Evolutionary conservation across 441 rosid genomes (phyloP).

Genomic region (Metrosideros polymorpha): DNA sequence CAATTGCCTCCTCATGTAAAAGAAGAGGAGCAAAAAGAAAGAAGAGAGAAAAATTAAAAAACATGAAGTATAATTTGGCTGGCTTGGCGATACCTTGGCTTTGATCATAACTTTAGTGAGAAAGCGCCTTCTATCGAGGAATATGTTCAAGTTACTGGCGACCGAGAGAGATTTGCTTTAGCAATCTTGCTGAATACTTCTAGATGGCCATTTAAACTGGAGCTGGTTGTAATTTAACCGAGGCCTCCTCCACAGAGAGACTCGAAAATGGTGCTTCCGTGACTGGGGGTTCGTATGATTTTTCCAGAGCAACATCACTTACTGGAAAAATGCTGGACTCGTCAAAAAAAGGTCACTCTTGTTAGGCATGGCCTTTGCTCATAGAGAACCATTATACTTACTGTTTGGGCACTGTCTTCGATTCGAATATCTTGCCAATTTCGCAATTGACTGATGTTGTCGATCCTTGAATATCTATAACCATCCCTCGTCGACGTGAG

Average conservation of each 20-base stretch:
- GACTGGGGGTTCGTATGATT: slow-evolving; percentile 49
- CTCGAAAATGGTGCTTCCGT: slow-evolving; percentile 18
- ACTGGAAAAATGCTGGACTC: slow-evolving; percentile 18
- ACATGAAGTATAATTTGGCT: neutral
- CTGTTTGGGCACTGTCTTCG: too few species aligned
- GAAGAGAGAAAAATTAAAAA: too few species aligned
- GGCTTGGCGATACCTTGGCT: neutral
- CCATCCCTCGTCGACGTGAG: too few species aligned
- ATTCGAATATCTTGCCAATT: too few species aligned
- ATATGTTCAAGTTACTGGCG: neutral
- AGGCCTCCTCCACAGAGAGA: slow-evolving; percentile 14
- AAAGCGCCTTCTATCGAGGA: neutral
- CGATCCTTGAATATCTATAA: too few species aligned
- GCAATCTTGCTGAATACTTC: neutral
- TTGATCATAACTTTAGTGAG: neutral
- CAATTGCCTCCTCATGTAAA: too few species aligned
- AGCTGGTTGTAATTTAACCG: neutral
- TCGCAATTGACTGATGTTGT: too few species aligned
- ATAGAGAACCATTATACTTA: too few species aligned
- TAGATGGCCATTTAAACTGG: too few species aligned
- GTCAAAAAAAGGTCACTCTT: slow-evolving; percentile 41
- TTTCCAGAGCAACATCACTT: slow-evolving; percentile 37
- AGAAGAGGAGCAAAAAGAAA: too few species aligned
- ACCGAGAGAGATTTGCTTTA: neutral
- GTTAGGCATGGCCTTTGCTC: slow-evolving; percentile 67